phyloP scores from a whole-genome alignment of 1,284 basidiomycete species.

The Fomitopsis schrenkii region DNA sequence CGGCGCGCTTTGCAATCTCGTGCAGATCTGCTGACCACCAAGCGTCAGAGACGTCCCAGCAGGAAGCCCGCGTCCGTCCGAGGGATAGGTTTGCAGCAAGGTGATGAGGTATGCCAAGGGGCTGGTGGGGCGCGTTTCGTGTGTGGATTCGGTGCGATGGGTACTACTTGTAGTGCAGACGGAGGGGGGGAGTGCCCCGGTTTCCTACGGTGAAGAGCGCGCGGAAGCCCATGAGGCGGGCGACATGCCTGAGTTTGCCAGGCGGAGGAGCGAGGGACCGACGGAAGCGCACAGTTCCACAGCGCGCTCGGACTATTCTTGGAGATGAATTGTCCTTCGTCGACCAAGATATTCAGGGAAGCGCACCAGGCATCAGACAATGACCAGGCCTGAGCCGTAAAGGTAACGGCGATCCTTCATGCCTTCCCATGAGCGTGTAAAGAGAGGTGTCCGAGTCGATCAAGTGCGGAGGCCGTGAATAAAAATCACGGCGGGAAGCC shows the following conservation, averaged over 20 bases:
- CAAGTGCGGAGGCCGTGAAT: neutral
- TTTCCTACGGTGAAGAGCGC: neutral
- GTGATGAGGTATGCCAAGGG: neutral
- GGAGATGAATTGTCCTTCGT: neutral
- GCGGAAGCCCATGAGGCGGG: neutral
- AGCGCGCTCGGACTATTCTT: neutral
- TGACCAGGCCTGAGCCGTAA: neutral
- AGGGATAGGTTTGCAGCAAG: neutral
- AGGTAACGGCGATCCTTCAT: neutral
- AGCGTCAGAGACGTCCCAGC: neutral
- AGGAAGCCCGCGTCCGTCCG: neutral
- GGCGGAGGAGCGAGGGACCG: neutral
- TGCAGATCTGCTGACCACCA: neutral
- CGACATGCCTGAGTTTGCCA: neutral
- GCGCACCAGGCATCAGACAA: neutral
- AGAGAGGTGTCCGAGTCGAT: neutral
- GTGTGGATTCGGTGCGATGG: neutral
- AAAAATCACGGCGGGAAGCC: neutral
- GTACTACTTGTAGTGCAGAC: neutral
- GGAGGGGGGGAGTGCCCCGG: neutral
- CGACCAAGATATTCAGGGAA: neutral
- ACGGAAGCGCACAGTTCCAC: neutral
- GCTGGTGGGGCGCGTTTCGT: neutral
- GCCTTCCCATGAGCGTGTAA: neutral
- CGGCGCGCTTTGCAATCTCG: neutral